A percentile compares a stretch with the other conserved stretches of the same genome.
Conservation (phyloP, 2,329 filamentous ascomycete species). For the Fusarium oligoseptatum region DNA sequence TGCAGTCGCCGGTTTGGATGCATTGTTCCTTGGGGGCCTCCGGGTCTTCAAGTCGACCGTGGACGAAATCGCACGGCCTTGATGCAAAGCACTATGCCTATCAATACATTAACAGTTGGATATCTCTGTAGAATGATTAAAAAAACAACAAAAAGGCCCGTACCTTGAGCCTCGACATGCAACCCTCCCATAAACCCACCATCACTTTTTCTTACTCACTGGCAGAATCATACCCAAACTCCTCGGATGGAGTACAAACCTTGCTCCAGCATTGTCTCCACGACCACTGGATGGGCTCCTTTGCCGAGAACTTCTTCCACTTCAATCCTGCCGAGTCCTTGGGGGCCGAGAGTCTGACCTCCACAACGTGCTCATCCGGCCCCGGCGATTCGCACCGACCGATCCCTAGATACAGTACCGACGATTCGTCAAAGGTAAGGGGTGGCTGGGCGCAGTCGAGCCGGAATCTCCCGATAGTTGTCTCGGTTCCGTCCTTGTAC, state of each 20-base stretch:
- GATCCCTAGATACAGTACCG: background rate
- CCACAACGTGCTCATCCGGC: background rate
- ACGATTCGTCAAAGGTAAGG: background rate
- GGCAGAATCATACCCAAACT: background rate
- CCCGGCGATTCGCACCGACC: background rate
- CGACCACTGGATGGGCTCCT: background rate
- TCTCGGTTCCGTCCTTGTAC: background rate
- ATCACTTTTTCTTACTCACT: background rate
- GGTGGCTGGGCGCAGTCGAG: background rate
- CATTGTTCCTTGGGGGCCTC: too few species aligned
- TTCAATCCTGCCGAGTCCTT: background rate
- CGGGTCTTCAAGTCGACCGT: too few species aligned
- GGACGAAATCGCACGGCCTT: background rate
- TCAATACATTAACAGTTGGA: background rate
- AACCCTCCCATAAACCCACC: background rate
- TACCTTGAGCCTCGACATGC: background rate
- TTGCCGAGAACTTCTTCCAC: background rate
- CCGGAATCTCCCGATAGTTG: background rate
- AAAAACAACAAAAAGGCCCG: background rate
- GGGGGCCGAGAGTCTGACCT: background rate
- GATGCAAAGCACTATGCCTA: background rate
- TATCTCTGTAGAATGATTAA: background rate
- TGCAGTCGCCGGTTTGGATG: too few species aligned
- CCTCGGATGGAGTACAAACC: background rate
- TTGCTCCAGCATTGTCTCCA: background rate